Percentiles rank a stretch among this genome's conserved stretches.
These are phyloP conservation scores for Tulasnella sp. DNA, from an alignment of 768 basidiomycete species.

Conservation along the genomic window DNA sequence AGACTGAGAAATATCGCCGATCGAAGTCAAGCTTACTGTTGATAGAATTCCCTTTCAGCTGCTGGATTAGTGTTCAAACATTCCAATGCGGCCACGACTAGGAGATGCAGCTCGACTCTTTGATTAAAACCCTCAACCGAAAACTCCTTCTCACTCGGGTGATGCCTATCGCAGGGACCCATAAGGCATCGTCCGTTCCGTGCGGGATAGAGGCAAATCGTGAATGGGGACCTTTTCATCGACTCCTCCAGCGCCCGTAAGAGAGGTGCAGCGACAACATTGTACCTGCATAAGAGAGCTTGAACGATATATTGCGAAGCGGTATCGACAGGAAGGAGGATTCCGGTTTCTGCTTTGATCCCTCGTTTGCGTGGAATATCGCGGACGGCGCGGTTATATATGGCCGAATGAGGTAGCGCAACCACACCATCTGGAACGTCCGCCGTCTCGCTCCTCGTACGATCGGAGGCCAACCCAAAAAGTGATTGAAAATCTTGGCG, in stretches of 20 bases:
- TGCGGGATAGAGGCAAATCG: background rate
- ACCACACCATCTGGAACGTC: background rate
- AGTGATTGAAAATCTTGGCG: background rate
- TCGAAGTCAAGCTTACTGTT: background rate
- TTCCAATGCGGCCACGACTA: background rate
- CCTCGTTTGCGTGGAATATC: background rate
- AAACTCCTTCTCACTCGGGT: background rate
- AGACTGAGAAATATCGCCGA: background rate
- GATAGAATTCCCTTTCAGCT: background rate
- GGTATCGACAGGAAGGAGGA: background rate
- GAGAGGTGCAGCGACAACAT: background rate
- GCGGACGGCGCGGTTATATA: background rate
- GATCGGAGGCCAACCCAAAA: background rate
- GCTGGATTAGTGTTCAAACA: background rate
- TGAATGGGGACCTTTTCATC: background rate
- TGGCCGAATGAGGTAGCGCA: background rate
- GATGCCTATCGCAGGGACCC: background rate
- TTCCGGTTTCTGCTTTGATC: background rate
- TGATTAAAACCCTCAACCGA: background rate
- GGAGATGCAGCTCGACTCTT: background rate
- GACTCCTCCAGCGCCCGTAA: background rate
- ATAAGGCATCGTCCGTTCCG: background rate
- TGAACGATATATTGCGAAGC: background rate
- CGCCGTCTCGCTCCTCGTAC: background rate
- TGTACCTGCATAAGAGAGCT: background rate